phyloP scores from a whole-genome alignment of 306 rosid genomes.

The Argentina anserina region DNA sequence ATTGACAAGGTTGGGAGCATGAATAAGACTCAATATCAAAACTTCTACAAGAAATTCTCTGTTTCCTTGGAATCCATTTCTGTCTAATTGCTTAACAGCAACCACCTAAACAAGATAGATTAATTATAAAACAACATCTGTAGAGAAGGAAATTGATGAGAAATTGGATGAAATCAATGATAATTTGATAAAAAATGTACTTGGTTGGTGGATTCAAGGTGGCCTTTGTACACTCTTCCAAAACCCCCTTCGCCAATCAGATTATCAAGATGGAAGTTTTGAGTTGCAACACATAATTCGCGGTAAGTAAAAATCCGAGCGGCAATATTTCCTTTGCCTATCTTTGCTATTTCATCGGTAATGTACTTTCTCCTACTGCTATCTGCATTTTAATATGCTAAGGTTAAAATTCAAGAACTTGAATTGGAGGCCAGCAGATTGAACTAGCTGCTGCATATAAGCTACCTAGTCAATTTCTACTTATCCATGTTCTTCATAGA shows the following conservation, averaged over 20 bases:
- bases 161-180: background rate
- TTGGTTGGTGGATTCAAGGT: conserved; percentile 42
- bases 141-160: background rate
- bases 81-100: conserved; percentile 89
- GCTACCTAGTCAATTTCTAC: background rate
- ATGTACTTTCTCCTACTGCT: conserved; percentile 47
- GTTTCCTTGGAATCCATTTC: conserved; percentile 92
- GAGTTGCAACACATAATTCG: conserved; percentile 69
- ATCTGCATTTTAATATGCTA: conserved; percentile 25
- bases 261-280: conserved; percentile 52
- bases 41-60: conserved; percentile 92
- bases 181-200: conserved; percentile 32
- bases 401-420: background rate
- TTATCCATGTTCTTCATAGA: background rate
- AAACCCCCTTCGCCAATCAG: conserved; percentile 95
- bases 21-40: conserved; percentile 82
- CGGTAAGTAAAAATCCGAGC: conserved; percentile 50
- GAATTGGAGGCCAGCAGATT: background rate
- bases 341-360: conserved; percentile 49
- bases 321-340: conserved; percentile 67
- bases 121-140: background rate
- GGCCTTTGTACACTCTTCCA: conserved; percentile 82
- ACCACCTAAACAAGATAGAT: conserved; percentile 46
- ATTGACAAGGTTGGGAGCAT: conserved; percentile 77
- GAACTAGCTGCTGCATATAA: background rate